These are phyloP conservation scores for Puccinia triticina DNA, from an alignment of 1,284 basidiomycete genomes.

Conservation along the genomic window DNA sequence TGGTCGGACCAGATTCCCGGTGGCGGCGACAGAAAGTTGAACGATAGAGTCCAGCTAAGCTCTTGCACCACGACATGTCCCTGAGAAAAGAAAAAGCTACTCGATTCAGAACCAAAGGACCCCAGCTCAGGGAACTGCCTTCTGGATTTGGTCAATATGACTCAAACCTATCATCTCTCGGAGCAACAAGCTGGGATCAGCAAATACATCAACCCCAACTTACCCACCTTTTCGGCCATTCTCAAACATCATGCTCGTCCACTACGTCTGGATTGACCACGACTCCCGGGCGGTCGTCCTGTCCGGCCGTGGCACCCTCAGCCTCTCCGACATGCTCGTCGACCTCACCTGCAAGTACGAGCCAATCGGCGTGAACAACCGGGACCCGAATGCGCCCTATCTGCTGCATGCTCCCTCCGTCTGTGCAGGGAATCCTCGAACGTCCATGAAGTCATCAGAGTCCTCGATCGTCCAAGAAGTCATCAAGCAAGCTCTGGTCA, in stretches of 20 bases:
- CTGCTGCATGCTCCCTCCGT: slow-evolving; percentile 63
- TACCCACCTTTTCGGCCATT: slow-evolving; percentile 61
- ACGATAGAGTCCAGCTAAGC: no score
- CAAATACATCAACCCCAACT: slow-evolving; percentile 58
- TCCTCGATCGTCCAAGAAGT: slow-evolving; percentile 63
- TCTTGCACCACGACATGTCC: no score
- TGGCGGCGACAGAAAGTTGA: no score
- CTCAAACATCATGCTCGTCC: no score
- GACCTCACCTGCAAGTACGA: slow-evolving; percentile 65
- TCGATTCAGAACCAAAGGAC: no score
- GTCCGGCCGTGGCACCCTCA: slow-evolving; percentile 64
- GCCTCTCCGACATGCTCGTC: slow-evolving; percentile 64
- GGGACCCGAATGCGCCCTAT: slow-evolving; percentile 60
- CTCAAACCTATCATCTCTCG: no score
- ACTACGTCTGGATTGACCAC: slow-evolving; percentile 64
- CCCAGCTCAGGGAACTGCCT: no score
- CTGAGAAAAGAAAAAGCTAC: no score
- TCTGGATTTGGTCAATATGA: no score
- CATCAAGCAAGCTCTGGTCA: slow-evolving; percentile 61
- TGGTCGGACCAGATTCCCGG: no score
- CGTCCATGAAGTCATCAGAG: no score
- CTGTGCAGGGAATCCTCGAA: slow-evolving; percentile 61
- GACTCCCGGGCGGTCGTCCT: slow-evolving; percentile 62
- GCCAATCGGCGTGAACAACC: slow-evolving; percentile 61
- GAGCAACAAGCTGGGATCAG: no score